Evolutionary conservation across 306 rosid species (phyloP).

Genomic region (Lablab purpureus): DNA sequence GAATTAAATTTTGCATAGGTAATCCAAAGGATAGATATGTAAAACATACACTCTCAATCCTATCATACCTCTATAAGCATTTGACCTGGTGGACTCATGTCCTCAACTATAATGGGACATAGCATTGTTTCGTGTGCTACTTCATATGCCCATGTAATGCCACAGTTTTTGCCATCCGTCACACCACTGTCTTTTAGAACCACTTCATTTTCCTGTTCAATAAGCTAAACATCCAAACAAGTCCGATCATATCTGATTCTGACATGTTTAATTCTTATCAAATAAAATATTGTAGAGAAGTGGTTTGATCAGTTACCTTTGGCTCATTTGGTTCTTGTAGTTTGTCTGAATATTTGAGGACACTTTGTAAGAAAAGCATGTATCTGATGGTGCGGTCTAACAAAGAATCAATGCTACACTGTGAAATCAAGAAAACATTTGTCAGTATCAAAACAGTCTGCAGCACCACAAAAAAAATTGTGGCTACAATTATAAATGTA

Average conservation of each 20-base stretch:
- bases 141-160: conserved; percentile 86
- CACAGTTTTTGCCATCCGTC: conserved; percentile 49
- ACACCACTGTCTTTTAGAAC: conserved; percentile 51
- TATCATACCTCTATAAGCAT: conserved; percentile 87
- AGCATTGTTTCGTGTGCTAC: conserved; percentile 68
- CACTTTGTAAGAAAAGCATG: conserved; percentile 79
- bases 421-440: conserved; percentile 53
- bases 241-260: conserved; percentile 23
- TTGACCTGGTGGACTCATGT: conserved; percentile 77
- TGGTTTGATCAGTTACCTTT: conserved; percentile 61
- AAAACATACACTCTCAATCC: neutral
- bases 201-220: conserved; percentile 56
- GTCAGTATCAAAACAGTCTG: conserved; percentile 27
- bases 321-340: conserved; percentile 68
- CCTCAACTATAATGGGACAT: conserved; percentile 89
- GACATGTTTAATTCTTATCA: neutral
- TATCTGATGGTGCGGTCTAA: conserved; percentile 84
- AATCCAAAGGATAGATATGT: conserved; percentile 2
- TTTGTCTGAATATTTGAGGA: conserved; percentile 71
- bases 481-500: conserved; percentile 14
- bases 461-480: neutral
- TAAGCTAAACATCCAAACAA: conserved; percentile 58
- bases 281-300: neutral
- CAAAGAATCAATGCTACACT: conserved; percentile 94
- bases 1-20: neutral